Evolutionary conservation across 441 rosid species (phyloP), one percentile per base, ranked within the genome.

Genomic region (Pelargonium fulgidum): DNA sequence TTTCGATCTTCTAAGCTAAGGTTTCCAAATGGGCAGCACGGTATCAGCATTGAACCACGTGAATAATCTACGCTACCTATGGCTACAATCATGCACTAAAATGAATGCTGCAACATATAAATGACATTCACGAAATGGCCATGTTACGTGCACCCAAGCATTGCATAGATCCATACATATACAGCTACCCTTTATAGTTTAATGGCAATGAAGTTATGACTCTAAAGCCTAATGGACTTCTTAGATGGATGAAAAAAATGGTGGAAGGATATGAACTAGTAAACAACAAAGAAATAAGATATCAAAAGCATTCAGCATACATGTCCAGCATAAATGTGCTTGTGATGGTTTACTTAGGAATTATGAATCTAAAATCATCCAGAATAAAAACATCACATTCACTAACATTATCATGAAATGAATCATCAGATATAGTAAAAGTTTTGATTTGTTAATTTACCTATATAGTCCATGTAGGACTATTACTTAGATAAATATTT

Each of bases 141-240:
- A 52, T 16, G 59, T 52, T 52, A 14, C 19, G 20, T 52, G 59
- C 16, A 52, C 59, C 54, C 59, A 52, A 52, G 20, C 59, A 52
- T 52, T 52, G 19, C 4, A 13, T 50, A 50, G n/a, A 29, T 29
- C 36, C 36, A 29, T 3, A 29, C 36, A 29, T 29, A 29, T 29
- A 29, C 36, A 29, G 36, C 36, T 0, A 3, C 36, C 36, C 36
- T 29, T 29, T 29, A 29, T 29, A 3, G 36, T 4, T 29, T 29
- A 29, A 29, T 3, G 36, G 36, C 36, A 29, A 29, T 29, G 36
- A 29, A 29, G 56, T 13, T 50, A 50, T 50, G 54, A 48, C 12
- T 48, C 54, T 48, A 48, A 12, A 48, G 14, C 54, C n/a, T 11
- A 14, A 11, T 11, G 54, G 29, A 24, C 2, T 14, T 48, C 5